phyloP scores from a whole-genome alignment of 306 rosid genomes.

The Nissolia schottii region DNA sequence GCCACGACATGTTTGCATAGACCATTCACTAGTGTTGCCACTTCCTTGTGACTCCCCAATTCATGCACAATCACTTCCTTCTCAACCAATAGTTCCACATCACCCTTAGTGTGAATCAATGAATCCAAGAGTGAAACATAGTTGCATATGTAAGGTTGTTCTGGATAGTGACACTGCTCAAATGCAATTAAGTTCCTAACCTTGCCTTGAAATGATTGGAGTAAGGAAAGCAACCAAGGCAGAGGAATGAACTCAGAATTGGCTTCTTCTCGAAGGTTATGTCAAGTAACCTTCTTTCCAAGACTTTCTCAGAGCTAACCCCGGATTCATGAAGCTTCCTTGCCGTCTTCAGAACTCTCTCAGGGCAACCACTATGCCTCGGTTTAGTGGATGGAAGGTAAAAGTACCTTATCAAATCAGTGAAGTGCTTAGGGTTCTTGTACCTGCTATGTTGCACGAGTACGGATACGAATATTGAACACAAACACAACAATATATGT shows the following conservation, averaged over 20 bases:
- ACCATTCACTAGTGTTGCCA: constrained; percentile 34
- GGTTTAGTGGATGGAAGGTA: constrained; percentile 8
- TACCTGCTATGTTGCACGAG: too few species aligned
- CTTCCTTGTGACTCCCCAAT: constrained; percentile 47
- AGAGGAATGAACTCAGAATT: constrained; percentile 27
- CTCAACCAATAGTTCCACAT: constrained; percentile 48
- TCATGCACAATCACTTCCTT: constrained; percentile 35
- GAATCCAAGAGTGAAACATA: constrained; percentile 39
- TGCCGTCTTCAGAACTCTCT: constrained; percentile 20
- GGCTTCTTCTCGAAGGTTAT: constrained; percentile 17
- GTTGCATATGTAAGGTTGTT: constrained; percentile 36
- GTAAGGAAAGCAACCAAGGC: constrained; percentile 22
- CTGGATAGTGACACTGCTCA: constrained; percentile 50
- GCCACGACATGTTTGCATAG: constrained; percentile 38
- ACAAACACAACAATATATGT: too few species aligned
- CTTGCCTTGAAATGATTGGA: constrained; percentile 21
- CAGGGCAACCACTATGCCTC: neutral
- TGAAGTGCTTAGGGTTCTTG: constrained; percentile 26
- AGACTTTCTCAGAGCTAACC: constrained; percentile 27
- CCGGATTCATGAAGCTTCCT: constrained; percentile 41
- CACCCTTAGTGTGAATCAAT: constrained; percentile 40
- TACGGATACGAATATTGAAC: too few species aligned
- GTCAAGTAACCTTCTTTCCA: constrained; percentile 12
- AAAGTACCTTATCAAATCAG: constrained; percentile 47
- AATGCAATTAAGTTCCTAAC: constrained; percentile 56